Percentiles rank a stretch among this genome's conserved stretches.
phyloP scores from a whole-genome alignment of 2,329 filamentous ascomycete genomes.

The Colletotrichum camelliae region DNA sequence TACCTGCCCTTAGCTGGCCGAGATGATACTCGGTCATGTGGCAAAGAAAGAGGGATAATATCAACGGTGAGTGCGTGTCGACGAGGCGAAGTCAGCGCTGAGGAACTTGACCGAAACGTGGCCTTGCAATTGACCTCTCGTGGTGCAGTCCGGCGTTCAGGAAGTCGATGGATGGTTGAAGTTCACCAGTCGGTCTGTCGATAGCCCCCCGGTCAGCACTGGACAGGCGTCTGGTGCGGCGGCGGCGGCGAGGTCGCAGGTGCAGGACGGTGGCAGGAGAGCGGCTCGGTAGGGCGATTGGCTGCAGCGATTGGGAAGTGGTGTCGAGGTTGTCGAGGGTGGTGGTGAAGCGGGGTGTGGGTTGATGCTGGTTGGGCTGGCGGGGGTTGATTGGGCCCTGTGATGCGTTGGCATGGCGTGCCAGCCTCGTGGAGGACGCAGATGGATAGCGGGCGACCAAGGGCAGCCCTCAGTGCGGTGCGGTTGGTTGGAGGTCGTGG shows the following conservation, averaged over 20 bases:
- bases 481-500: background rate
- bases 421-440: slow-evolving; percentile 24
- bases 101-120: background rate
- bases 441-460: slow-evolving; percentile 20
- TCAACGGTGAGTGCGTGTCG: background rate
- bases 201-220: background rate
- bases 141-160: background rate
- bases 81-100: background rate
- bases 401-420: slow-evolving; percentile 24
- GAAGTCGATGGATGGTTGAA: background rate
- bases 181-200: background rate
- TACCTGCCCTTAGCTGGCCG: background rate
- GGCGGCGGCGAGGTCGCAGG: background rate
- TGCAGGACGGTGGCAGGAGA: background rate
- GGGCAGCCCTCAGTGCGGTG: background rate
- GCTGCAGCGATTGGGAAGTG: background rate
- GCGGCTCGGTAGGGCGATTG: slow-evolving; percentile 14
- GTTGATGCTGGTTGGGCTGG: slow-evolving; percentile 15
- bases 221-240: background rate
- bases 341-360: slow-evolving; percentile 2
- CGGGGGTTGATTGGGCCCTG: slow-evolving; percentile 21
- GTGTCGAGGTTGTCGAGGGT: background rate
- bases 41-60: background rate
- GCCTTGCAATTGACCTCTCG: background rate
- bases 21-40: background rate